phyloP scores from a whole-genome alignment of 768 basidiomycete genomes.

The Rhizopogon roseolus region DNA sequence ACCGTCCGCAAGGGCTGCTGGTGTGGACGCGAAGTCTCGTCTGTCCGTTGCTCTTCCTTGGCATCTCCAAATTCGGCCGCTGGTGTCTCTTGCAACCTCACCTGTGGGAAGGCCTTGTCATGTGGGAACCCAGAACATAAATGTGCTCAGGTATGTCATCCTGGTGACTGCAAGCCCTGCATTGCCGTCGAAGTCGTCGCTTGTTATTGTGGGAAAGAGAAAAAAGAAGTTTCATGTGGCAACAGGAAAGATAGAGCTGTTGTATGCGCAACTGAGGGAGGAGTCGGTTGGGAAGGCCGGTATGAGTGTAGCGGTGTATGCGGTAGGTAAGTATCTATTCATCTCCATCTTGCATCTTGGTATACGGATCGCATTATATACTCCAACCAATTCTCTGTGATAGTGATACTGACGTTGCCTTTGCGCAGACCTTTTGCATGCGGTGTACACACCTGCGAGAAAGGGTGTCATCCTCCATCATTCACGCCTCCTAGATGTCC shows the following conservation, averaged over 20 bases:
- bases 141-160: constrained; percentile 71
- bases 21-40: constrained; percentile 60
- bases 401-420: neutral
- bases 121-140: constrained; percentile 65
- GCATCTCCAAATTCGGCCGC: constrained; percentile 1
- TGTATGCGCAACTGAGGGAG: constrained; percentile 25
- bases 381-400: neutral
- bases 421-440: constrained; percentile 62
- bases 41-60: constrained; percentile 49
- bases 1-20: constrained; percentile 75
- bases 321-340: neutral
- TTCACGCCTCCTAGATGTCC: constrained; percentile 60
- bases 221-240: constrained; percentile 60
- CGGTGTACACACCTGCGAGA: constrained; percentile 66
- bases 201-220: constrained; percentile 82
- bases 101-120: constrained; percentile 40
- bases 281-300: constrained; percentile 63
- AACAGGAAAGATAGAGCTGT: constrained; percentile 44
- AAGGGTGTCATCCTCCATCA: constrained; percentile 75
- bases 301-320: neutral
- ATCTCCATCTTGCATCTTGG: neutral
- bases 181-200: constrained; percentile 41
- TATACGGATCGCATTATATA: neutral
- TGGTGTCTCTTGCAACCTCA: constrained; percentile 29
- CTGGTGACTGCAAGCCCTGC: constrained; percentile 70